Percentiles rank a stretch among this genome's conserved stretches.
These are phyloP conservation scores for Saprolegnia diclina DNA, from an alignment of 352 stramenopile genomes.

Conservation along the genomic window DNA sequence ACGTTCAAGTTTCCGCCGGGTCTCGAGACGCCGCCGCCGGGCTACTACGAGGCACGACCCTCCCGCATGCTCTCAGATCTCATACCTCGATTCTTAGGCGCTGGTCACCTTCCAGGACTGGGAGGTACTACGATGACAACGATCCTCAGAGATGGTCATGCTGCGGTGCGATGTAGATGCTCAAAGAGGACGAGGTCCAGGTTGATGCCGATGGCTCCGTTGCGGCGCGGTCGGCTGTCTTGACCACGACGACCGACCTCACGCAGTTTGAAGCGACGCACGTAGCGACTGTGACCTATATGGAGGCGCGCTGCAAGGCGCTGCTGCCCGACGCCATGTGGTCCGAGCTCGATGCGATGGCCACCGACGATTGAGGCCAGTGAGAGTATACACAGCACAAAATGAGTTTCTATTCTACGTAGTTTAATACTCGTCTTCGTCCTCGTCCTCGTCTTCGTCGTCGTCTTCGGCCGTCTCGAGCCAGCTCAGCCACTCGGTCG, in stretches of 20 bases:
- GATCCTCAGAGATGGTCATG: background rate
- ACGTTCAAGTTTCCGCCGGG: slow-evolving; percentile 51
- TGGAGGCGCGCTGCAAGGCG: background rate
- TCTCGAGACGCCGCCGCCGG: slow-evolving; percentile 39
- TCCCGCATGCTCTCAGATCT: background rate
- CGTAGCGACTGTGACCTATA: slow-evolving; percentile 5
- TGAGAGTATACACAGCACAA: background rate
- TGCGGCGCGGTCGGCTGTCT: background rate
- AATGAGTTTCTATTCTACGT: slow-evolving; percentile 20
- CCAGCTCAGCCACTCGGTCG: slow-evolving; percentile 73
- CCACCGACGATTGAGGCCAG: background rate
- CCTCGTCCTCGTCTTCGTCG: slow-evolving; percentile 59
- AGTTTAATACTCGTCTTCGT: slow-evolving; percentile 45
- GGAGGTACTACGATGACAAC: slow-evolving; percentile 41
- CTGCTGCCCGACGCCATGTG: slow-evolving; percentile 12
- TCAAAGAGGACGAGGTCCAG: slow-evolving; percentile 7
- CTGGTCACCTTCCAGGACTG: slow-evolving; percentile 56
- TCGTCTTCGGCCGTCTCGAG: slow-evolving; percentile 69
- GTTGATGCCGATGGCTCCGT: background rate
- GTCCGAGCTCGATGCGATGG: background rate
- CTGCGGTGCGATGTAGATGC: background rate
- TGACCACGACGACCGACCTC: slow-evolving; percentile 11
- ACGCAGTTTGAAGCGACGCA: background rate
- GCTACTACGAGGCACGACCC: slow-evolving; percentile 52
- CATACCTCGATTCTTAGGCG: slow-evolving; percentile 35